phyloP scores from a whole-genome alignment of 2,329 filamentous ascomycete genomes.

The Aspergillus ochraceus region DNA sequence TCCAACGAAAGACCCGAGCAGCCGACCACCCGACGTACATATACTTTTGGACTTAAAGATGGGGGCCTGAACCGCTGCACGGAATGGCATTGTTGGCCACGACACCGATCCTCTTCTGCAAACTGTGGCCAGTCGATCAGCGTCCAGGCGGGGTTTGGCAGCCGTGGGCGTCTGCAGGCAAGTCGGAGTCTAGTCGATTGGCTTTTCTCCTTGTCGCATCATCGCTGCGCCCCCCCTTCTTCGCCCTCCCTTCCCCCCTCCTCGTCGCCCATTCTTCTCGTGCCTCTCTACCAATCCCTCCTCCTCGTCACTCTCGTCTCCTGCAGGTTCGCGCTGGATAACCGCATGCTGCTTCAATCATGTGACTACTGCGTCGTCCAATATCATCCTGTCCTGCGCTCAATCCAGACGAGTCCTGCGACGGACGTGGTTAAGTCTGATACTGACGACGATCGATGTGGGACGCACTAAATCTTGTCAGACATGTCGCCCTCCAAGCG shows the following conservation, averaged over 20 bases:
- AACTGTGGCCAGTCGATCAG: constrained; percentile 8
- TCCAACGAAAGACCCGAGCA: not conserved
- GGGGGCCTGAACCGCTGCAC: not conserved
- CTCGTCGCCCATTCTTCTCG: constrained; percentile 9
- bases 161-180: constrained; percentile 21
- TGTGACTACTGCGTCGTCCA: constrained; percentile 36
- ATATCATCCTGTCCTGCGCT: constrained; percentile 23
- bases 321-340: constrained; percentile 35
- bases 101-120: constrained; percentile 14
- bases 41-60: not conserved
- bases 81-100: constrained; percentile 7
- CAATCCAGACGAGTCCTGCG: constrained; percentile 27
- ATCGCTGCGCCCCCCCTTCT: constrained; percentile 9
- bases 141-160: constrained; percentile 20
- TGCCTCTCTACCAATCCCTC: constrained; percentile 23
- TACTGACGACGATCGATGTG: constrained; percentile 16
- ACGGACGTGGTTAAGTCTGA: constrained; percentile 15
- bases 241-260: constrained; percentile 14
- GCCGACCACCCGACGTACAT: too few species aligned
- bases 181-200: not conserved
- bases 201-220: constrained; percentile 18
- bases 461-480: constrained; percentile 30
- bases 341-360: constrained; percentile 37
- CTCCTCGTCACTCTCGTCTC: constrained; percentile 8
- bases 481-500: constrained; percentile 31